phyloP scores from a whole-genome alignment of 441 rosid species.

The Bocquillonia castaneifolia region DNA sequence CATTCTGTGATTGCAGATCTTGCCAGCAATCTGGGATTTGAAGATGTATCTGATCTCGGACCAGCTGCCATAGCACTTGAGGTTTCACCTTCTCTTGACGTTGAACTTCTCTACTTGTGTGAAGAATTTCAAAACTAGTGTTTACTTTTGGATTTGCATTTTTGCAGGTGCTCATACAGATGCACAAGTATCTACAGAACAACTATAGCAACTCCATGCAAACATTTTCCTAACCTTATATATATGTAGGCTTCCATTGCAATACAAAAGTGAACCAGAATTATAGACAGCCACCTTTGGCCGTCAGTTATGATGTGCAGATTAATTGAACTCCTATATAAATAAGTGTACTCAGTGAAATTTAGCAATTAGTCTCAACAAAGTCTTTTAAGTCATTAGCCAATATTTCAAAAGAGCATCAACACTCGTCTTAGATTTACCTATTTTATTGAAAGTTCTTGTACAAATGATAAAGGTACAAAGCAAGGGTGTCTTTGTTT shows the following conservation, averaged over 20 bases:
- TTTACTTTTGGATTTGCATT: conserved; percentile 5
- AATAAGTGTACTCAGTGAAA: no score
- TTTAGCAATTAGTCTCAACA: no score
- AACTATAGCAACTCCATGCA: neutral
- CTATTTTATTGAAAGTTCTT: no score
- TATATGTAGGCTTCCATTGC: neutral
- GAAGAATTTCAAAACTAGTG: neutral
- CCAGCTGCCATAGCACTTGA: conserved; percentile 39
- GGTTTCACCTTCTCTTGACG: conserved; percentile 20
- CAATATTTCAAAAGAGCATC: no score
- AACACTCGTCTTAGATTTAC: no score
- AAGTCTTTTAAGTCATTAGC: no score
- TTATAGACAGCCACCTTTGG: neutral
- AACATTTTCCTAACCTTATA: neutral
- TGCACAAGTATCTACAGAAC: conserved; percentile 19
- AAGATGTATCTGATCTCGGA: conserved; percentile 30
- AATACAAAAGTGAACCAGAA: neutral
- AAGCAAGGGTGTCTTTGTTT: no score
- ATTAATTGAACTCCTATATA: neutral
- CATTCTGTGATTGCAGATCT: conserved; percentile 23
- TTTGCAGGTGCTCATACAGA: conserved; percentile 38
- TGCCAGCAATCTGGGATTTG: conserved; percentile 25
- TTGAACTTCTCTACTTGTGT: neutral
- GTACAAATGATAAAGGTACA: no score
- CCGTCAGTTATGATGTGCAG: neutral